Evolutionary conservation across 305 asterid genomes (phyloP).

Genomic region (Fraxinus greggii): DNA sequence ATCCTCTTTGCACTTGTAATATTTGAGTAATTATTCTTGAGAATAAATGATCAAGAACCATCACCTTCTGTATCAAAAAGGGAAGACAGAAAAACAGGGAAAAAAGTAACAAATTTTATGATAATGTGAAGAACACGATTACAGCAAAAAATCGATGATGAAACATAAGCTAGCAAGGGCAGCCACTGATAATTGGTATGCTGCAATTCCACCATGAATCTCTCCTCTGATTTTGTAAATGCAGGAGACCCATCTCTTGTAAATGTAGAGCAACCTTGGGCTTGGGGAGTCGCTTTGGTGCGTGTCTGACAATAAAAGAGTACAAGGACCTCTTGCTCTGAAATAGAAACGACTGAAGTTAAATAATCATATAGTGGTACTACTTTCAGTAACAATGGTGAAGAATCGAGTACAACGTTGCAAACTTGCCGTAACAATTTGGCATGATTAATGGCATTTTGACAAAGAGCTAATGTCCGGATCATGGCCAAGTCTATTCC

Average conservation of each 20-base stretch:
- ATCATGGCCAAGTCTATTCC: conserved; percentile 90
- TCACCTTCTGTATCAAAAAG: conserved; percentile 37
- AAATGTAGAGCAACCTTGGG: conserved; percentile 54
- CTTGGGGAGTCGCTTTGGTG: conserved; percentile 74
- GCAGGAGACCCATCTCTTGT: conserved; percentile 83
- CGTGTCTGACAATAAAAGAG: conserved; percentile 69
- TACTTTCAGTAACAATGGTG: not conserved
- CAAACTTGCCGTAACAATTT: not conserved
- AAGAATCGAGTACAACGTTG: not conserved
- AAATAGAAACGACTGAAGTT: not conserved
- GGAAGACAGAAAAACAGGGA: not conserved
- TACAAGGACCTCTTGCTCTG: conserved; percentile 57
- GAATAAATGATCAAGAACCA: conserved; percentile 57
- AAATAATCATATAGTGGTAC: not conserved
- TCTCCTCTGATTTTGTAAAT: conserved; percentile 67
- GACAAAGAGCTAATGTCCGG: conserved; percentile 66
- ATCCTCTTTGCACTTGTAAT: conserved; percentile 15
- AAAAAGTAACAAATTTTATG: not conserved
- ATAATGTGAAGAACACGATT: not conserved
- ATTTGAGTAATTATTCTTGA: conserved; percentile 28
- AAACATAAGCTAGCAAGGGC: not conserved
- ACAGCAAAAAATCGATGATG: not conserved
- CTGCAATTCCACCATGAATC: conserved; percentile 3
- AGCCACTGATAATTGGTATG: not conserved
- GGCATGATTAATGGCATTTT: conserved; percentile 63